A percentile compares a stretch with the other conserved stretches of the same genome.
phyloP scores from a whole-genome alignment of 352 stramenopile genomes.

The Phytophthora multivora region DNA sequence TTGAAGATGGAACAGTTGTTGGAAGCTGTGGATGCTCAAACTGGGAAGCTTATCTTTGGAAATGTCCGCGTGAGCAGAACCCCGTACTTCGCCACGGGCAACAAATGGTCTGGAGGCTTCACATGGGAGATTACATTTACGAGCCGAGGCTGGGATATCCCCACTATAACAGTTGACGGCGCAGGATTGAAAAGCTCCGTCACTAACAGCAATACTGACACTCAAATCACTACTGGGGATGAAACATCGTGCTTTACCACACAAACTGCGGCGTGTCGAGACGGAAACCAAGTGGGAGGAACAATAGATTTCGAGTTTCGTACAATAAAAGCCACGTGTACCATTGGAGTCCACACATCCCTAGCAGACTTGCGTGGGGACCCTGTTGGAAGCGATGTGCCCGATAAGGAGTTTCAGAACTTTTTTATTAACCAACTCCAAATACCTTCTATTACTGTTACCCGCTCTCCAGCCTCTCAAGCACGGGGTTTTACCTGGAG shows the following conservation, averaged over 20 bases:
- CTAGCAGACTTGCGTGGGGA: slow-evolving; percentile 4
- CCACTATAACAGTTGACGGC: slow-evolving; percentile 57
- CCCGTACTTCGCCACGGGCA: slow-evolving; percentile 72
- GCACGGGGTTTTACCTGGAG: slow-evolving; percentile 82
- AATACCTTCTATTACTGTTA: slow-evolving; percentile 53
- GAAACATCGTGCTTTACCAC: slow-evolving; percentile 7
- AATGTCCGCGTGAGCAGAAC: slow-evolving; percentile 77
- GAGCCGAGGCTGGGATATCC: slow-evolving; percentile 84
- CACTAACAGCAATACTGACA: slow-evolving; percentile 8
- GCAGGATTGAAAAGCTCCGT: slow-evolving; percentile 26
- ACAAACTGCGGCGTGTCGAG: slow-evolving; percentile 49
- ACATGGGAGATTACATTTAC: slow-evolving; percentile 94
- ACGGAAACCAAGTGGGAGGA: slow-evolving; percentile 93
- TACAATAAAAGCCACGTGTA: slow-evolving; percentile 47
- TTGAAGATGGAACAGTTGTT: slow-evolving; percentile 58
- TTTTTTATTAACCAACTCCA: slow-evolving; percentile 55
- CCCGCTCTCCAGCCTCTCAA: slow-evolving; percentile 60
- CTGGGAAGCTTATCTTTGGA: slow-evolving; percentile 77
- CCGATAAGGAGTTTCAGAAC: slow-evolving; percentile 39
- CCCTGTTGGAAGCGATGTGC: slow-evolving; percentile 25
- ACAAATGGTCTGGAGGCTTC: slow-evolving; percentile 94
- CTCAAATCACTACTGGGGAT: slow-evolving; percentile 57
- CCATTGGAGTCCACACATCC: slow-evolving; percentile 49
- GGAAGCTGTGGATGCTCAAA: slow-evolving; percentile 38
- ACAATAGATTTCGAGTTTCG: slow-evolving; percentile 72